Percentiles rank a stretch among this genome's conserved stretches.
These are phyloP conservation scores for Peronospora destructor DNA, from an alignment of 352 stramenopile genomes.

Conservation along the genomic window DNA sequence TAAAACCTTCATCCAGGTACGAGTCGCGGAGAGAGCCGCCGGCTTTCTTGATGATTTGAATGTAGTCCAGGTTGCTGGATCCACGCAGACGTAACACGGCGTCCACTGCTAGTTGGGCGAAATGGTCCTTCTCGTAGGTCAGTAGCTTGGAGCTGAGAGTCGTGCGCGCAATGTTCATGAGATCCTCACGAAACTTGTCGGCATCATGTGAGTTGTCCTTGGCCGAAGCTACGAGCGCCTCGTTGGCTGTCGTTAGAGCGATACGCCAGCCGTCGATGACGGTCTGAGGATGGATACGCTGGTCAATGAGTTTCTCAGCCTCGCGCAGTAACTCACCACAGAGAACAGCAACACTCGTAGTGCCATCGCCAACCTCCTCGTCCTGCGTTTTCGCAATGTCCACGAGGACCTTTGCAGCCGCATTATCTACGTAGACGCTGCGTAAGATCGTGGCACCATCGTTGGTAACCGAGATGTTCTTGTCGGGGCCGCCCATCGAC, in stretches of 20 bases:
- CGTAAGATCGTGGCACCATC: conserved; percentile 98
- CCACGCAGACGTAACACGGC: conserved; percentile 94
- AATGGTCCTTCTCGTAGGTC: conserved; percentile 97
- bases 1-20: conserved; percentile 98
- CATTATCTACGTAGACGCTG: conserved; percentile 96
- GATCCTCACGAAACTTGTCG: conserved; percentile 89
- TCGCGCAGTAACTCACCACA: conserved; percentile 96
- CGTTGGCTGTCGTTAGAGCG: conserved; percentile 84
- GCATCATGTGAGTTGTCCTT: conserved; percentile 74
- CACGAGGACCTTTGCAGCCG: conserved; percentile 97
- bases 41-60: conserved; percentile 98
- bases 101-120: conserved; percentile 93
- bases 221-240: conserved; percentile 84
- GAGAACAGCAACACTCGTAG: conserved; percentile 94
- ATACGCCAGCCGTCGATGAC: conserved; percentile 98
- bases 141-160: conserved; percentile 98
- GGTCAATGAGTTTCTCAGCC: conserved; percentile 93
- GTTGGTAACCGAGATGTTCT: conserved; percentile 95
- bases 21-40: conserved; percentile 94
- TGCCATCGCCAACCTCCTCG: conserved; percentile 98
- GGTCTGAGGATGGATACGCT: conserved; percentile 97
- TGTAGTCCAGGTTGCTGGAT: conserved; percentile 95
- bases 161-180: conserved; percentile 96
- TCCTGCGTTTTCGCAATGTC: conserved; percentile 99
- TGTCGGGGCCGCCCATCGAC: conserved; percentile 78